These are phyloP conservation scores for Xylariaceae sp. DNA, from an alignment of 2,329 filamentous ascomycete species.

Conservation along the genomic window DNA sequence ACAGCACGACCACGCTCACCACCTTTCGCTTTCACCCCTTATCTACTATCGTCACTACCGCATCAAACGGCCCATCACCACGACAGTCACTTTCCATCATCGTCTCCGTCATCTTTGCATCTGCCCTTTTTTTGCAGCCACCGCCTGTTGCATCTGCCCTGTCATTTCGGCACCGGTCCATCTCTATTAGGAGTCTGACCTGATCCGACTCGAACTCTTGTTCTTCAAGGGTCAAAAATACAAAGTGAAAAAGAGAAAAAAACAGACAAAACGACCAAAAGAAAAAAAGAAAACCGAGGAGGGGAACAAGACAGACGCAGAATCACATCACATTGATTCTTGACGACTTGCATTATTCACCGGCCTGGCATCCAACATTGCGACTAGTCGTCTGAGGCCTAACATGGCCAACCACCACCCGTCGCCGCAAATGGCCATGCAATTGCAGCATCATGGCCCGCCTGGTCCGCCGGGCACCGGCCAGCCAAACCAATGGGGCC, in stretches of 20 bases:
- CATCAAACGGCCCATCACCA: too few relatives aligned
- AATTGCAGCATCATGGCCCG: slow-evolving; percentile 60
- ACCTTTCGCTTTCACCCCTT: background rate
- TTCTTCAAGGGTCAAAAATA: background rate
- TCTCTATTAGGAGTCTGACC: background rate
- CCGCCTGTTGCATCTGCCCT: background rate
- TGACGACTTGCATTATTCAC: background rate
- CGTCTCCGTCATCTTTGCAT: background rate
- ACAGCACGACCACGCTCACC: background rate
- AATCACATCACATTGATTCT: background rate
- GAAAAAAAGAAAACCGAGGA: background rate
- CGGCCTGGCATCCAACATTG: background rate
- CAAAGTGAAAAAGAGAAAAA: background rate
- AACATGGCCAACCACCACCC: slow-evolving; percentile 73
- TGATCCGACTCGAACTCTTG: background rate
- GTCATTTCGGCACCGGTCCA: background rate
- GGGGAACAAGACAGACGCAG: background rate
- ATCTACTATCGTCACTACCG: background rate
- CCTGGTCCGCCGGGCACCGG: slow-evolving; percentile 53
- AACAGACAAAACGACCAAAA: background rate
- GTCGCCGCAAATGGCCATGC: slow-evolving; percentile 71
- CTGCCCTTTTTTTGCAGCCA: background rate
- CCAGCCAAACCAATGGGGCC: slow-evolving; percentile 51
- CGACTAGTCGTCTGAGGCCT: background rate
- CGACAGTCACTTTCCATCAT: too few relatives aligned